A percentile compares a stretch with the other conserved stretches of the same genome.
Conservation (phyloP, 2,329 filamentous ascomycete genomes). For the Teratosphaeria zuluensis region DNA sequence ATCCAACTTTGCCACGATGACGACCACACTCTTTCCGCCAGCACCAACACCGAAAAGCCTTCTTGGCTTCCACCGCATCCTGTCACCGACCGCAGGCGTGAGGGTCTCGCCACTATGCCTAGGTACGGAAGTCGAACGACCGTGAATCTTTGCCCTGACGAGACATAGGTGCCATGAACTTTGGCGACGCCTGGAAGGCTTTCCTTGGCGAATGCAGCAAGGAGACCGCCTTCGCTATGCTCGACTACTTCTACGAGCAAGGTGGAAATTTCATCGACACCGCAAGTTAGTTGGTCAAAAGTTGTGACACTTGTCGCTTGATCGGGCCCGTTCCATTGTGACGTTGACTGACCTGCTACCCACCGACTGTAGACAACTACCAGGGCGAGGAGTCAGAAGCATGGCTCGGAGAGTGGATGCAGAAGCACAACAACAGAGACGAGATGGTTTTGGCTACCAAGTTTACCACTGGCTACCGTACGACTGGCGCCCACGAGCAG, state of each 20-base stretch:
- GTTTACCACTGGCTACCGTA: constrained; percentile 50
- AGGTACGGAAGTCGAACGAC: constrained; percentile 18
- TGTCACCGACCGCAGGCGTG: constrained; percentile 42
- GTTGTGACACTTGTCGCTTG: neutral
- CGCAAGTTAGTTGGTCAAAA: neutral
- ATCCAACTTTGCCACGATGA: neutral
- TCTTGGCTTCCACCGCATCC: constrained; percentile 43
- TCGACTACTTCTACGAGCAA: constrained; percentile 22
- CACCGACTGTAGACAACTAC: constrained; percentile 21
- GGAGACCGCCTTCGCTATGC: constrained; percentile 19
- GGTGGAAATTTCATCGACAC: constrained; percentile 28
- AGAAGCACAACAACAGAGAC: constrained; percentile 42
- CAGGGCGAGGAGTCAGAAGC: constrained; percentile 25
- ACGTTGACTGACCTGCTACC: too few species aligned
- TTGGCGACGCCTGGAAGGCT: constrained; percentile 40
- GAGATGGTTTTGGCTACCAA: constrained; percentile 55
- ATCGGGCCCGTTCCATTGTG: too few species aligned
- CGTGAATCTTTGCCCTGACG: neutral
- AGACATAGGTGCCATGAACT: constrained; percentile 38
- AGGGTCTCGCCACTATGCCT: constrained; percentile 46
- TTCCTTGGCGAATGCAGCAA: constrained; percentile 22
- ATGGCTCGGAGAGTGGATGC: constrained; percentile 26
- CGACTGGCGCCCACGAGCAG: constrained; percentile 4
- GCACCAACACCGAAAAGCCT: constrained; percentile 26
- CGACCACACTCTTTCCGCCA: constrained; percentile 8